Base-by-base conservation (phyloP, 768 basidiomycete species). In the Tricholoma hemisulphureum region DNA sequence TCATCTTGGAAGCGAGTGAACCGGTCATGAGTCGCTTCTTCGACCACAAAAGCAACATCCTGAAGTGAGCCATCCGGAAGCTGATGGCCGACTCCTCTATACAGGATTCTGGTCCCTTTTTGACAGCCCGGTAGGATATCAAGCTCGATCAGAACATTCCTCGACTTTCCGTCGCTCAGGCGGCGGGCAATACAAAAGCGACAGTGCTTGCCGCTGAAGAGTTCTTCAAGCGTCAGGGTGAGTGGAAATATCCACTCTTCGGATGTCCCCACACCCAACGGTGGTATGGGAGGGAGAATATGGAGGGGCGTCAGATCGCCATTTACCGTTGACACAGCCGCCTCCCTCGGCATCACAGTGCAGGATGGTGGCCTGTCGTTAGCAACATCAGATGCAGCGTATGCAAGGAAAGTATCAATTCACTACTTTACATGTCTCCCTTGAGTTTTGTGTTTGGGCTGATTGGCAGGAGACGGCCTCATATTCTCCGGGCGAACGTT, bases 211-310 rank as follows among this genome's bases (percentile, higher is more conserved):
- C 88, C 86, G 21, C 68, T 69, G 66, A 80, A 84, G 32, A 89
- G 74, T 60, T 88, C 86, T 57, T 88, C 84, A 18, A 89, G 77
- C 1, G 81, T 78, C 55, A 88, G 69, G 16, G 77, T 73, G 5
- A 89, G 78, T 0, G 85, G 81, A 71, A 86, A 88, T n/a, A 80
- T 73, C 86, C 87, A 89, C 66, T 88, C 87, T 59, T 80, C 80
- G 28, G 78, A 75, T 39, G 67, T 61, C 24, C 77, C 77, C 58
- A 78, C 61, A 58, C 78, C 71, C 63, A 79, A 68, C 59, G 79
- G 67, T 59, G 67, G 63, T 16, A 82, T 70, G 11, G 79, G 78
- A 31, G 78, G 73, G 6, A 67, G 69, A 54, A 52, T 31, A 41
- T 18, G 53, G 11, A 43, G 8, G n/a, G 48, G 29, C 26, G 11